Percentiles rank a stretch among this genome's conserved stretches.
Evolutionary conservation across 2,329 filamentous ascomycete species (phyloP).

Genomic region (Beauveria scarabaeidicola): DNA sequence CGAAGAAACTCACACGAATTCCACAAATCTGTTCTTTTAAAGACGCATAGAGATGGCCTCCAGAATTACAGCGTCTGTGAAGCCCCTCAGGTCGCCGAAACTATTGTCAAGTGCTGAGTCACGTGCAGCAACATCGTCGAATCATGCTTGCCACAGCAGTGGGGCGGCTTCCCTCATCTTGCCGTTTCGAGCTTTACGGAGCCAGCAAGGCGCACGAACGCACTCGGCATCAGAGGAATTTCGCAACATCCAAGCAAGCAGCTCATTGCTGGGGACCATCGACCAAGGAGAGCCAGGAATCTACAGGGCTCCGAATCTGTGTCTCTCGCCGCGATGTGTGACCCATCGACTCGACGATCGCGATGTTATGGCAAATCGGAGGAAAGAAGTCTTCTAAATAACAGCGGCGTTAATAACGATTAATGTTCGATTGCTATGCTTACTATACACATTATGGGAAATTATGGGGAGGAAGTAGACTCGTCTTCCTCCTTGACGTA

Average conservation of each 20-base stretch:
- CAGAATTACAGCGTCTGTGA: conserved; percentile 5
- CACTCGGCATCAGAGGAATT: not conserved
- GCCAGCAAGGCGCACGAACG: not conserved
- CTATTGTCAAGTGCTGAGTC: conserved; percentile 6
- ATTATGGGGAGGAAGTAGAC: conserved; percentile 6
- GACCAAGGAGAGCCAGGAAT: not conserved
- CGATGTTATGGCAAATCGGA: not conserved
- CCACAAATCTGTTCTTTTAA: not conserved
- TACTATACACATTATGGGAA: conserved; percentile 1
- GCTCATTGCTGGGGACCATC: not conserved
- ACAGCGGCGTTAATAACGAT: not conserved
- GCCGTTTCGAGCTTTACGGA: conserved; percentile 4
- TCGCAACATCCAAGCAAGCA: not conserved
- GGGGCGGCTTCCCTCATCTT: conserved; percentile 8
- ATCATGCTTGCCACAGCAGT: conserved; percentile 3
- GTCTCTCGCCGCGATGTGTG: too few species aligned
- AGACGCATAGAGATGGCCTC: not conserved
- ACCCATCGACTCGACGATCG: not conserved
- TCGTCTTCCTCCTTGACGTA: conserved; percentile 39
- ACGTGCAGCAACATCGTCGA: conserved; percentile 7
- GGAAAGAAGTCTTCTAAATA: not conserved
- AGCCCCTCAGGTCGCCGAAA: conserved; percentile 12
- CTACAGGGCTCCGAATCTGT: not conserved
- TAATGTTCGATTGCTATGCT: not conserved
- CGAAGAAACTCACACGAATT: not conserved